These are phyloP conservation scores for Guyanaporus albipodus DNA, from an alignment of 768 basidiomycete species.

Conservation along the genomic window DNA sequence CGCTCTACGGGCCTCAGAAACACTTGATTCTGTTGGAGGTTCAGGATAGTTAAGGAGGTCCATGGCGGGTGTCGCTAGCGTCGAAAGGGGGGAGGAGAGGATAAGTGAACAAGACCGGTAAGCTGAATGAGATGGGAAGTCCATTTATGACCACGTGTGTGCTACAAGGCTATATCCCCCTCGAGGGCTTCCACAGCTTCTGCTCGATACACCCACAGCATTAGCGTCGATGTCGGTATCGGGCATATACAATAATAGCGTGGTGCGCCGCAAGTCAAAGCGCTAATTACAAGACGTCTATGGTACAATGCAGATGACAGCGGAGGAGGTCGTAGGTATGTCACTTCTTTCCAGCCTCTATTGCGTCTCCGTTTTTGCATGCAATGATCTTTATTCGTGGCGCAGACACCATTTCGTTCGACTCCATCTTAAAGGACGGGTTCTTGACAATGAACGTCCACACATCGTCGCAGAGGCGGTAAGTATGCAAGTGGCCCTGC, in stretches of 20 bases:
- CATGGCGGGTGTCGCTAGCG: constrained; percentile 28
- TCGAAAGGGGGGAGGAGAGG: constrained; percentile 4
- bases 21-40: constrained; percentile 54
- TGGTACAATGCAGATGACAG: constrained; percentile 16
- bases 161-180: not conserved
- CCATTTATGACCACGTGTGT: constrained; percentile 23
- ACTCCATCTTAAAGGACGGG: constrained; percentile 93
- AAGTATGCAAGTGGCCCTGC: constrained; percentile 88
- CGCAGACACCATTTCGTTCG: constrained; percentile 69
- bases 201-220: constrained; percentile 10
- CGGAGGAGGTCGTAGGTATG: constrained; percentile 4
- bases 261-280: not conserved
- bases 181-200: constrained; percentile 4
- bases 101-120: constrained; percentile 6
- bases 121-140: constrained; percentile 22
- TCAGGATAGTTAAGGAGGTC: constrained; percentile 39
- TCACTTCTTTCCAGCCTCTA: constrained; percentile 78
- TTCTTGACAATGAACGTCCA: constrained; percentile 99
- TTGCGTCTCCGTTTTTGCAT: constrained; percentile 92
- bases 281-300: constrained; percentile 28
- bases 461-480: constrained; percentile 91
- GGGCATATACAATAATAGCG: no score
- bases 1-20: constrained; percentile 48
- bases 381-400: constrained; percentile 95
- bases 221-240: no score